A percentile compares a stretch with the other conserved stretches of the same genome.
These are phyloP conservation scores for Blastomyces emzantsi DNA, from an alignment of 2,329 filamentous ascomycete genomes.

Conservation along the genomic window DNA sequence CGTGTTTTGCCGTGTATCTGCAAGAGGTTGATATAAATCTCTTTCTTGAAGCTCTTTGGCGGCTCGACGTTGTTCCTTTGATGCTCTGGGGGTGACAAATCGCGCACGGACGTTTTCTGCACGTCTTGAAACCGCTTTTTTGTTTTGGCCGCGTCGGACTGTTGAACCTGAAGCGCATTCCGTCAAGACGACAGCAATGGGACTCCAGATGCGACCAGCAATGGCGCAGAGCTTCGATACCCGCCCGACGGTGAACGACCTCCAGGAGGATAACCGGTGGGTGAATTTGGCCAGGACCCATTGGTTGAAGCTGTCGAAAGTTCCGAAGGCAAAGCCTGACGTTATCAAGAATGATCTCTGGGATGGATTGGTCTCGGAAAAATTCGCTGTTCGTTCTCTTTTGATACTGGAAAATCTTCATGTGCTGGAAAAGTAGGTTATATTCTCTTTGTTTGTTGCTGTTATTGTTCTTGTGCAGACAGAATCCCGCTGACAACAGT, in stretches of 20 bases:
- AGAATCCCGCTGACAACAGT: conserved; percentile 17
- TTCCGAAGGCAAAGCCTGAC: conserved; percentile 68
- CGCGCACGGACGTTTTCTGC: conserved; percentile 10
- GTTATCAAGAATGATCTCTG: conserved; percentile 81
- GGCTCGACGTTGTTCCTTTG: conserved; percentile 1
- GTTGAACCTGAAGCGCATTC: conserved; percentile 2
- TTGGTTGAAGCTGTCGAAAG: conserved; percentile 66
- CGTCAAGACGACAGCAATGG: conserved; percentile 22
- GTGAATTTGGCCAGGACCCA: conserved; percentile 68
- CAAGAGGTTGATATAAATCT: neutral
- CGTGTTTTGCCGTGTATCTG: neutral
- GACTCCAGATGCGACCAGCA: conserved; percentile 37
- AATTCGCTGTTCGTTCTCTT: conserved; percentile 68
- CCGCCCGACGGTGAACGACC: conserved; percentile 35
- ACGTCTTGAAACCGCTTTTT: neutral
- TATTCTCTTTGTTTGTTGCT: neutral
- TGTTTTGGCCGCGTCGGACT: neutral
- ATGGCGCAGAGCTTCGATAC: conserved; percentile 50
- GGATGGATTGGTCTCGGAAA: conserved; percentile 74
- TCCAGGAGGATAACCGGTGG: conserved; percentile 40
- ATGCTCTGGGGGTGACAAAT: neutral
- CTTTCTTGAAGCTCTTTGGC: neutral
- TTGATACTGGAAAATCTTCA: conserved; percentile 83
- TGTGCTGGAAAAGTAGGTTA: conserved; percentile 64
- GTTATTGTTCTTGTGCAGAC: neutral